A percentile compares a stretch with the other conserved stretches of the same genome.
Evolutionary conservation across 352 stramenopile genomes (phyloP).

Genomic region (Phytophthora ohioensis): DNA sequence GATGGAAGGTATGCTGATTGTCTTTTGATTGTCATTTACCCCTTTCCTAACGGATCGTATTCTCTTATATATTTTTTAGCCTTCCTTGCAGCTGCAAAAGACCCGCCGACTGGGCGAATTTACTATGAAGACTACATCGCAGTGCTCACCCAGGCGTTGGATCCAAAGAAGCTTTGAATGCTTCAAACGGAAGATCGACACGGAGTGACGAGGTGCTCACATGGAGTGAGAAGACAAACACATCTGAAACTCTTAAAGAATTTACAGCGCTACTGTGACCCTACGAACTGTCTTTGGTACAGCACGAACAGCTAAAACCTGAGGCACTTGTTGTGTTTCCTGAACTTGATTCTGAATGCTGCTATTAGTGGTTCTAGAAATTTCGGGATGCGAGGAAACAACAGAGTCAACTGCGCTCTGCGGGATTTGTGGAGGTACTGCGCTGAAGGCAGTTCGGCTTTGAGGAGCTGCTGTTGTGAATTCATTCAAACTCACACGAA

Average conservation of each 20-base stretch:
- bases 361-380: not conserved
- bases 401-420: not conserved
- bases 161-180: conserved; percentile 49
- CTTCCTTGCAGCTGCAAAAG: conserved; percentile 86
- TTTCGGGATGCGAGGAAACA: not conserved
- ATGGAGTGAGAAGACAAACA: too few species aligned
- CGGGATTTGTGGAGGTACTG: not conserved
- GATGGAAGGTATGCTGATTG: conserved; percentile 67
- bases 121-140: conserved; percentile 95
- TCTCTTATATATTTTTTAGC: conserved; percentile 33
- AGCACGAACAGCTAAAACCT: conserved; percentile 18
- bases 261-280: conserved; percentile 52
- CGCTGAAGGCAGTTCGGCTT: not conserved
- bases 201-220: not conserved
- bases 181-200: not conserved
- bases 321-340: conserved; percentile 10
- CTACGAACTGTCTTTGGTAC: conserved; percentile 42
- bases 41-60: not conserved
- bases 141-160: conserved; percentile 66
- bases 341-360: not conserved
- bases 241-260: not conserved
- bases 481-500: conserved; percentile 54
- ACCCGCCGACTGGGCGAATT: conserved; percentile 86
- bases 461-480: conserved; percentile 22
- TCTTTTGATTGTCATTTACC: not conserved